Conservation (phyloP, 192 early-diverging fungal species). For the Funneliformis mosseae region DNA sequence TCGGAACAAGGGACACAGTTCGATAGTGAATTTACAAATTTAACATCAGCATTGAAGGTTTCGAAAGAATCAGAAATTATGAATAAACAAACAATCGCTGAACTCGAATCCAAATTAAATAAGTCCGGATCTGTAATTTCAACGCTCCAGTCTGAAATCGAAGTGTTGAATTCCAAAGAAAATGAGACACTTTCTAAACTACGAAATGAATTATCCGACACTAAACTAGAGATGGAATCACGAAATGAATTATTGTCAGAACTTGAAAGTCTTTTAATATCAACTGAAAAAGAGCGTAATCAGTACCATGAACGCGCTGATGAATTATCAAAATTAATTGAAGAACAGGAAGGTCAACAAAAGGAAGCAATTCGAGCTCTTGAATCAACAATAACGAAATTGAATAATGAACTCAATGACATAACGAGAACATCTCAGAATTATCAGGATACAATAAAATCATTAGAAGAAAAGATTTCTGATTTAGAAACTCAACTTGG, state of each 20-base stretch:
- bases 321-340: neutral
- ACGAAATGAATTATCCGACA: neutral
- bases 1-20: neutral
- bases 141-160: neutral
- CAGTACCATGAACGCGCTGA: neutral
- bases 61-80: slow-evolving; percentile 1
- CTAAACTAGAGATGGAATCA: slow-evolving; percentile 17
- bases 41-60: slow-evolving; percentile 3
- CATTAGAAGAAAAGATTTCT: slow-evolving; percentile 5
- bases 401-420: neutral
- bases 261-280: neutral
- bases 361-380: neutral
- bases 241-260: slow-evolving; percentile 3
- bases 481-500: slow-evolving; percentile 14
- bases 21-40: neutral
- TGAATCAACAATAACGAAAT: neutral
- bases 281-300: slow-evolving; percentile 12
- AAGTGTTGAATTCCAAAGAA: neutral
- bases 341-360: neutral
- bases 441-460: neutral
- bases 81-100: neutral
- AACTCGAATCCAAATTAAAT: slow-evolving; percentile 13
- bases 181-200: neutral
- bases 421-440: neutral
- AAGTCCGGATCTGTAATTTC: neutral